phyloP scores from a whole-genome alignment of 192 early-diverging fungal genomes.

The Radiomyces spectabilis region DNA sequence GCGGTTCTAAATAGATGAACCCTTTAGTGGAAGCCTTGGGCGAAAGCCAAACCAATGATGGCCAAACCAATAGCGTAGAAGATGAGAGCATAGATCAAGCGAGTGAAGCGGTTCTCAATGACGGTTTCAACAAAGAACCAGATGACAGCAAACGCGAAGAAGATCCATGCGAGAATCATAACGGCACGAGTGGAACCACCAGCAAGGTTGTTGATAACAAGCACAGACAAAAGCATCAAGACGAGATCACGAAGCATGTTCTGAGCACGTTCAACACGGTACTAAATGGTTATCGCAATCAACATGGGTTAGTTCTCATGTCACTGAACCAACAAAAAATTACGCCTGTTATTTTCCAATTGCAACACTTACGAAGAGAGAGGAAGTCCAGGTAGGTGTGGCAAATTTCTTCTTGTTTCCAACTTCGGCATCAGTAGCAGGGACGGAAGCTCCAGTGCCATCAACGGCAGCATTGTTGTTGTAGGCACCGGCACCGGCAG shows the following conservation, averaged over 20 bases:
- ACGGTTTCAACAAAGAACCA: constrained; percentile 9
- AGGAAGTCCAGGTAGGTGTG: neutral
- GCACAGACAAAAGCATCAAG: constrained; percentile 20
- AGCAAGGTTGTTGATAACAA: constrained; percentile 28
- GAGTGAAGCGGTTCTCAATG: constrained; percentile 6
- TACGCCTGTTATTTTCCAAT: neutral
- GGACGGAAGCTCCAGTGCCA: neutral
- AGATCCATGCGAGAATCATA: constrained; percentile 31
- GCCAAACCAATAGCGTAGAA: constrained; percentile 19
- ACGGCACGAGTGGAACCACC: constrained; percentile 22
- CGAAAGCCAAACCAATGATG: constrained; percentile 12
- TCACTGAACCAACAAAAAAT: too few species aligned
- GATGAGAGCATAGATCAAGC: constrained; percentile 7
- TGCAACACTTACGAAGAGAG: constrained; percentile 11
- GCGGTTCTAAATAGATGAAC: too few species aligned
- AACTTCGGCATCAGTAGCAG: neutral
- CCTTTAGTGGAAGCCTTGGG: constrained; percentile 13
- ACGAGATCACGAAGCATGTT: constrained; percentile 25
- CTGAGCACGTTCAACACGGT: constrained; percentile 16
- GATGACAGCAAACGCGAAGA: constrained; percentile 14
- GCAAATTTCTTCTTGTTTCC: neutral
- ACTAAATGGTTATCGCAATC: constrained; percentile 3
- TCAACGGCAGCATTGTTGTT: too few species aligned
- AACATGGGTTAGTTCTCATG: neutral
- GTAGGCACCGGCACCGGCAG: constrained; percentile 1